Conservation (phyloP, 2,329 filamentous ascomycete genomes). For the Aspergillus fischeri region DNA sequence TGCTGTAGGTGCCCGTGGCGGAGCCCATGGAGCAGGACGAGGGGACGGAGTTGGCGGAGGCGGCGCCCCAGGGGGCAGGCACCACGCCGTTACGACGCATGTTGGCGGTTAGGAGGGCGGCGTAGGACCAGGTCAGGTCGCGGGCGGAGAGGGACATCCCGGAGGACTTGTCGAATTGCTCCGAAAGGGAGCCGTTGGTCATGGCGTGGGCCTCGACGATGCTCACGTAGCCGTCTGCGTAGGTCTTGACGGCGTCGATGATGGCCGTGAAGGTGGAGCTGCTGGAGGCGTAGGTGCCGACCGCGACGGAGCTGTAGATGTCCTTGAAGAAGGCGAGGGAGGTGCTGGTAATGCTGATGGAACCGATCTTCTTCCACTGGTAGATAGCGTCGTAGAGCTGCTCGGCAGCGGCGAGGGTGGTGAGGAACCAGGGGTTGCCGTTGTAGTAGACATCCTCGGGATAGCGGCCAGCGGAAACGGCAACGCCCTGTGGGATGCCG, state of each 20-base stretch:
- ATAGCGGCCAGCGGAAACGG: conserved; percentile 57
- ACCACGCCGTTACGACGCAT: conserved; percentile 29
- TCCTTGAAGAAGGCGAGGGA: conserved; percentile 71
- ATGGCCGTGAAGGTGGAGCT: conserved; percentile 53
- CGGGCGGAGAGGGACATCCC: conserved; percentile 36
- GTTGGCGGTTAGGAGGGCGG: conserved; percentile 37
- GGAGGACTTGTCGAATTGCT: conserved; percentile 37
- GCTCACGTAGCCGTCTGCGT: conserved; percentile 56
- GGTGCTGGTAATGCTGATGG: conserved; percentile 59
- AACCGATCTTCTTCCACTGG: conserved; percentile 62
- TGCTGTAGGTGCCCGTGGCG: conserved; percentile 31
- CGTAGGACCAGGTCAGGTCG: conserved; percentile 46
- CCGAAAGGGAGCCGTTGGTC: conserved; percentile 33
- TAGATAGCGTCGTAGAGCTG: conserved; percentile 73
- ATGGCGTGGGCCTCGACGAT: conserved; percentile 35
- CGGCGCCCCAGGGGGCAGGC: conserved; percentile 33
- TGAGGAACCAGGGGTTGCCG: conserved; percentile 77
- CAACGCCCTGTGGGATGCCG: conserved; percentile 21
- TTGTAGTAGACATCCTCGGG: conserved; percentile 70
- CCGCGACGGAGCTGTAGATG: conserved; percentile 53
- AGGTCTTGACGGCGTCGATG: conserved; percentile 57
- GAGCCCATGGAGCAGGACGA: conserved; percentile 26
- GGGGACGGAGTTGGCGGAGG: conserved; percentile 28
- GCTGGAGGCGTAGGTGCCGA: conserved; percentile 62
- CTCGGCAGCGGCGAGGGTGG: conserved; percentile 72